Evolutionary conservation across 148 eudicot genomes (phyloP), one percentile per base, ranked within the genome.

Genomic region (Salicornia ramosissima): DNA sequence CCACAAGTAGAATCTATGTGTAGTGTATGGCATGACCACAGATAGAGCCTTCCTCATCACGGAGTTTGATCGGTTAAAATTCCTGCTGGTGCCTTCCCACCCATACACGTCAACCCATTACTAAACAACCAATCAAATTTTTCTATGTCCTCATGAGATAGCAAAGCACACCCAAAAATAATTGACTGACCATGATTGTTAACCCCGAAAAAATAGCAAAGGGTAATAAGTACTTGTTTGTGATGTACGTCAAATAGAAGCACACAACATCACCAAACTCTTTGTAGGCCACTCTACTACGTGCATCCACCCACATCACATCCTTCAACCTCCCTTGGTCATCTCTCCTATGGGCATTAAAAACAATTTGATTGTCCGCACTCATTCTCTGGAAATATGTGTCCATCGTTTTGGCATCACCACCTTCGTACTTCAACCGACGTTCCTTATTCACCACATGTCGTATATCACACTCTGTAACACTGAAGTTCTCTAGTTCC

Each of bases 311-410:
- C n/a, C n/a, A n/a, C n/a, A n/a, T n/a, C n/a, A n/a, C n/a, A n/a
- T n/a, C n/a, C 21, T 83, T 79, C 82, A 87, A 78, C 66, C 62
- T 81, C 72, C 81, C 78, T 58, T 81, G 84, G 13, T 83, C 87
- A 55, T 87, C 87, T 12, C 81, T 77, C 59, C 85, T 86, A 64
- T 85, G 73, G 6, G 87, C 86, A 67, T 87, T 82, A 56, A 75
- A 87, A 67, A 87, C 85, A 19, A 82, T 83, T 6, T 85, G 85
- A 51, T 87, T 85, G 67, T 83, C 85, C 11, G 82, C 84, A 69
- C 83, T 86, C 88, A 85, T 87, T 59, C 76, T 79, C 62, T 81
- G 31, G n/a, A 85, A 87, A 76, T 87, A 83, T 71, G 83, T 81
- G 22, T 81, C 73, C 43, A 85, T 76, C 55, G 80, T 77, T 55